phyloP scores from a whole-genome alignment of 768 basidiomycete species.

The Epithele typhae region DNA sequence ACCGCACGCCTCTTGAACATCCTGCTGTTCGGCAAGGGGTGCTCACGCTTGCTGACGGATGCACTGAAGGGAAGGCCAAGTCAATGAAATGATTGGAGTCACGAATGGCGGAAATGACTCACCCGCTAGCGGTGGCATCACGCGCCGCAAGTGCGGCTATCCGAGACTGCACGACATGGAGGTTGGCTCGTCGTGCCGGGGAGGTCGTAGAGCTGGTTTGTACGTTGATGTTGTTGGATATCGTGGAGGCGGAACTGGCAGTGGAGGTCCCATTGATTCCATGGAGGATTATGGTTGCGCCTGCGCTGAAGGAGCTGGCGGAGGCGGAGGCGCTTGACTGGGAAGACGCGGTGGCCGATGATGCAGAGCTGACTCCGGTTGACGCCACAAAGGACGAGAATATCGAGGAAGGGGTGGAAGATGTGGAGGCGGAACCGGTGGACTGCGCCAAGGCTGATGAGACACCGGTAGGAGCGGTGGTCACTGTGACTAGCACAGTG shows the following conservation, averaged over 20 bases:
- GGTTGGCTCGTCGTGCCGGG: too few species aligned
- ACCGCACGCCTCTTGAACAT: neutral
- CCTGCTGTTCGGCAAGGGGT: neutral
- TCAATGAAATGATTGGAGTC: too few species aligned
- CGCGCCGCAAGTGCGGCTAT: too few species aligned
- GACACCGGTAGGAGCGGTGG: slow-evolving; percentile 8
- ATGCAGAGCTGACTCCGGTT: neutral
- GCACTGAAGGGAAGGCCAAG: too few species aligned
- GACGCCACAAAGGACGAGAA: slow-evolving; percentile 1
- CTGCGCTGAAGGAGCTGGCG: neutral
- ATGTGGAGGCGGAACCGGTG: neutral
- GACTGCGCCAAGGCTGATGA: neutral
- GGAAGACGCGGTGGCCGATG: neutral
- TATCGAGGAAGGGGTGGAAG: neutral
- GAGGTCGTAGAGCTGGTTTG: too few species aligned
- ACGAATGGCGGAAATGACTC: too few species aligned
- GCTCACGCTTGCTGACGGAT: neutral
- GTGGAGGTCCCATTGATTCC: neutral
- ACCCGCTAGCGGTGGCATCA: too few species aligned
- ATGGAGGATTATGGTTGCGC: neutral
- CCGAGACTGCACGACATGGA: too few species aligned
- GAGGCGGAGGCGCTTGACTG: neutral
- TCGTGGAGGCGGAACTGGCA: neutral
- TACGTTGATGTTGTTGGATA: too few species aligned
- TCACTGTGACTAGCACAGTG: slow-evolving; percentile 23